Conservation (phyloP, 441 rosid species). For the Oxalis stricta region DNA sequence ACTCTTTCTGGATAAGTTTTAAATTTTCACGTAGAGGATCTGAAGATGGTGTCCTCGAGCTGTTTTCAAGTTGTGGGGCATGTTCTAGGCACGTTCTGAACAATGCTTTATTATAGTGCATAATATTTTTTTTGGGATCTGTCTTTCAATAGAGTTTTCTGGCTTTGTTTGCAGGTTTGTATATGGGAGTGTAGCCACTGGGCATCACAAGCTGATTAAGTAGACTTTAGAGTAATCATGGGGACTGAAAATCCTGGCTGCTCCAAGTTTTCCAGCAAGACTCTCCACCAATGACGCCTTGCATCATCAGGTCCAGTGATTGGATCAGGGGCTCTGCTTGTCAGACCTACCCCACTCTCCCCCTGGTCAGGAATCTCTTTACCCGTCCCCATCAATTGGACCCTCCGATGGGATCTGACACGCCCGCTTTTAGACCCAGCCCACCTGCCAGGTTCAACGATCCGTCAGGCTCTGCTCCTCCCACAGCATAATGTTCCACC, state of each 20-base stretch:
- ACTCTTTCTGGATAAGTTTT: no score
- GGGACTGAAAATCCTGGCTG: slow-evolving; percentile 62
- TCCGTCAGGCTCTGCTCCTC: slow-evolving; percentile 31
- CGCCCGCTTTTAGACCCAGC: slow-evolving; percentile 33
- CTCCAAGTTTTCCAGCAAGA: slow-evolving; percentile 42
- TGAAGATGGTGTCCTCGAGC: no score
- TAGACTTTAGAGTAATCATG: slow-evolving; percentile 26
- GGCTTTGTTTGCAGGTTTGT: no score
- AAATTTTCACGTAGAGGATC: no score
- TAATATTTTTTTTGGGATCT: no score
- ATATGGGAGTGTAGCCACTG: slow-evolving; percentile 24
- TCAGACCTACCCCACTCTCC: slow-evolving; percentile 37
- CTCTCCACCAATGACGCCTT: slow-evolving; percentile 52
- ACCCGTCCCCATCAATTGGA: slow-evolving; percentile 35
- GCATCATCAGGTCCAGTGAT: slow-evolving; percentile 39
- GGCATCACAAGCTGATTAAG: slow-evolving; percentile 4
- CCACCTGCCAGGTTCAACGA: slow-evolving; percentile 23
- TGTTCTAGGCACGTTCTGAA: no score
- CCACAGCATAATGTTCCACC: slow-evolving; percentile 26
- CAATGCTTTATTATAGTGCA: no score
- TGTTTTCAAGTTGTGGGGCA: no score
- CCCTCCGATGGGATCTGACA: slow-evolving; percentile 23
- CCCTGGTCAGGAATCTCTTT: slow-evolving; percentile 24
- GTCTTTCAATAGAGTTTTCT: no score
- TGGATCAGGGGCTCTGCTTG: slow-evolving; percentile 36